Conservation (phyloP, 2,329 filamentous ascomycete genomes). For the Penicillium rolfsii region DNA sequence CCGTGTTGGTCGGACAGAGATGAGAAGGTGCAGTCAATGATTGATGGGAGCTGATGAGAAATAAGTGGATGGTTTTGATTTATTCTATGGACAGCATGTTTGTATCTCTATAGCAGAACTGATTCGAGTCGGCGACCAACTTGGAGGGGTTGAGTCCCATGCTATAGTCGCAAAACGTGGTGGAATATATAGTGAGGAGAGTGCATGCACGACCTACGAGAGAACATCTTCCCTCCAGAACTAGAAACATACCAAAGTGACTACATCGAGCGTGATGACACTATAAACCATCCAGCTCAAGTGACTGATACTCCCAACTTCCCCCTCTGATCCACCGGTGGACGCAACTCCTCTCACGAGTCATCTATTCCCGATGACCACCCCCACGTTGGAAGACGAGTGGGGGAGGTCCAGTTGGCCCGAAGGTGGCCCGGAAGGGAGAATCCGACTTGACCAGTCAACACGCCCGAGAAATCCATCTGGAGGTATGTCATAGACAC, state of each 20-base stretch:
- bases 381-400: conserved; percentile 6
- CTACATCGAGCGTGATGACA: background rate
- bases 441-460: background rate
- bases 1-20: background rate
- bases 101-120: background rate
- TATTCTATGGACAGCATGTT: background rate
- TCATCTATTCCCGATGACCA: background rate
- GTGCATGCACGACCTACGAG: background rate
- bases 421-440: background rate
- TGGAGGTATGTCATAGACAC: background rate
- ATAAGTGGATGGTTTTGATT: background rate
- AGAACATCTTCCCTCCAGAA: background rate
- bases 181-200: background rate
- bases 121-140: background rate
- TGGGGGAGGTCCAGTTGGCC: background rate
- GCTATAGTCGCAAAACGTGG: background rate
- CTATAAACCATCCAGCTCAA: background rate
- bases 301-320: background rate
- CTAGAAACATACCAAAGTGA: background rate
- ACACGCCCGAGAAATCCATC: background rate
- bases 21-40: background rate
- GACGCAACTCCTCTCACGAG: background rate
- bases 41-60: background rate
- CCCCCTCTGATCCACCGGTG: background rate
- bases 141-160: background rate